Base-by-base conservation (phyloP, 768 basidiomycete species). In the Suillus ampliporus region DNA sequence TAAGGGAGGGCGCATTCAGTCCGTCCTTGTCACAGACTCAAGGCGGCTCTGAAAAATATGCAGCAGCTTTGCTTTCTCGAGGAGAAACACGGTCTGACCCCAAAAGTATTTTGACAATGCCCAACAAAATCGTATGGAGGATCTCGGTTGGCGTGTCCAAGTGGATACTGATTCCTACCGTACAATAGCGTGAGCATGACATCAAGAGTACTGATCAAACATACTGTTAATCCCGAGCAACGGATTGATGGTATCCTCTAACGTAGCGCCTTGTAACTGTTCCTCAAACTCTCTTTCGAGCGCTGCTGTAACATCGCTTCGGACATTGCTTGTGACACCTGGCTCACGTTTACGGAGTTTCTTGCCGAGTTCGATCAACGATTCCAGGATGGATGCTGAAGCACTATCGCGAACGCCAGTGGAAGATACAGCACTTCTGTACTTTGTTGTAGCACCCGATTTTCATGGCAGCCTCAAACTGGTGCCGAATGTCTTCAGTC, bases 71-170 rank as follows among this genome's bases (percentile, higher is more conserved):
- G 53, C 35, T 46, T 72, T 70, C 26, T 72, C 70, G 5, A 74
- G 58, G 1, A 70, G 26, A 37, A 37, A 48, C 2, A 37, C 28
- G 0, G 67, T 70, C 46, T 69, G 64, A 5, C 62, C 65, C 65
- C 69, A 77, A 43, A 71, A 68, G 46, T 77, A 77, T 59, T 76
- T n/a, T 77, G 41, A 75, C 66, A 15, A 74, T 58, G 5, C 76
- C 74, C 1, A 78, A 67, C 2, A 77, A 65, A 26, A 73, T 59
- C 0, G 72, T 76, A 37, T 76, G 75, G 1, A 77, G 66, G 2
- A 71, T 67, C 57, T 76, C 71, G 0, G 70, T 75, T 0, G 72
- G 77, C 0, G 72, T 80, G 41, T 79, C 75, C 3, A 62, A 38
- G 26, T 76, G 73, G 17, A 75, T 67, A 41, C 76, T 64, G 2